These are phyloP conservation scores for Croton setiger DNA, from an alignment of 441 rosid species.

Conservation along the genomic window DNA sequence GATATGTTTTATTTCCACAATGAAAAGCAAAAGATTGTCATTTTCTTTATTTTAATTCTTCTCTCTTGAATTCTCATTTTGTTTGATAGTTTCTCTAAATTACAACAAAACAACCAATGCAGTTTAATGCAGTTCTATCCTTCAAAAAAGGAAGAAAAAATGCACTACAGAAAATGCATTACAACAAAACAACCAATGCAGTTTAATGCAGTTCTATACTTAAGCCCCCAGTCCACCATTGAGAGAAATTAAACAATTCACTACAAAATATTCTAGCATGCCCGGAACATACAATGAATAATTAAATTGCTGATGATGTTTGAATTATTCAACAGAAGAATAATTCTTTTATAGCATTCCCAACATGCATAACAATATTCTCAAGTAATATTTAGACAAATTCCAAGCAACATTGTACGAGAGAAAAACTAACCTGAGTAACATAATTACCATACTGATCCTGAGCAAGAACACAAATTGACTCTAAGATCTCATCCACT, in stretches of 20 bases:
- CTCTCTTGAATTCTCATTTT: too few species aligned
- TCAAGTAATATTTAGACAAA: background rate
- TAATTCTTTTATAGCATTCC: background rate
- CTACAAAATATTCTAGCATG: background rate
- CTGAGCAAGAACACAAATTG: constrained; percentile 77
- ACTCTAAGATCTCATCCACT: constrained; percentile 88
- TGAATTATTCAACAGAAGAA: background rate
- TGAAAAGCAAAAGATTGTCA: too few species aligned
- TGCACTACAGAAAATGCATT: too few species aligned
- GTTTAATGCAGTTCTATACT: too few species aligned
- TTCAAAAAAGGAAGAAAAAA: too few species aligned
- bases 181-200: too few species aligned
- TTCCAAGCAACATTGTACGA: constrained; percentile 2
- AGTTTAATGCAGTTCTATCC: too few species aligned
- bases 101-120: too few species aligned
- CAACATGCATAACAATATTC: background rate
- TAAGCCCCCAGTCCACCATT: too few species aligned
- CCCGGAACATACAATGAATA: background rate
- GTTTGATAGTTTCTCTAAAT: too few species aligned
- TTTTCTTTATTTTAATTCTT: too few species aligned
- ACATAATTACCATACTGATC: constrained; percentile 99
- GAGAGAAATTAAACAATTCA: background rate
- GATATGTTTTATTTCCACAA: too few species aligned
- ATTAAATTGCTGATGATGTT: background rate
- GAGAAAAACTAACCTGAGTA: constrained; percentile 60